A percentile compares a stretch with the other conserved stretches of the same genome.
Conservation (phyloP, 2,329 filamentous ascomycete genomes). For the Claviceps africana region DNA sequence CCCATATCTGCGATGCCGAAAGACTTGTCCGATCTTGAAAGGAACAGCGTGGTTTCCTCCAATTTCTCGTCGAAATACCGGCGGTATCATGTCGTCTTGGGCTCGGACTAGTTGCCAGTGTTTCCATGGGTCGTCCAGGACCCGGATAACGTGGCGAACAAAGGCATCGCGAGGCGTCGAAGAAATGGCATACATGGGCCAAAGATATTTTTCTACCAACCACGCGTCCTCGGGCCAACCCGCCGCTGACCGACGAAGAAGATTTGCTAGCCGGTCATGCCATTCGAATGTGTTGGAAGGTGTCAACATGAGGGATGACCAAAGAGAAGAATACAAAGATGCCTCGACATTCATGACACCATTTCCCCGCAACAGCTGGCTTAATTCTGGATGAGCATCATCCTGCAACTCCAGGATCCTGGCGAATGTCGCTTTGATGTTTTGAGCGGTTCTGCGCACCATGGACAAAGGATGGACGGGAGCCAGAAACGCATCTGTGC, state of each 20-base stretch:
- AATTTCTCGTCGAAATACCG: constrained; percentile 18
- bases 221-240: constrained; percentile 50
- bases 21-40: constrained; percentile 69
- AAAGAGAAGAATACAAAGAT: constrained; percentile 59
- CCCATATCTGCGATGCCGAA: constrained; percentile 65
- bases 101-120: constrained; percentile 24
- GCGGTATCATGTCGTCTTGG: constrained; percentile 28
- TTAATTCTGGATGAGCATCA: constrained; percentile 15
- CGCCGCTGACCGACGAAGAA: constrained; percentile 35
- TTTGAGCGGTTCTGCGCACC: constrained; percentile 57
- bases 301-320: constrained; percentile 50
- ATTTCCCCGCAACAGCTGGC: constrained; percentile 22
- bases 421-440: constrained; percentile 58
- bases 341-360: constrained; percentile 32
- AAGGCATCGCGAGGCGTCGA: constrained; percentile 16
- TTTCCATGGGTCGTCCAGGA: constrained; percentile 18
- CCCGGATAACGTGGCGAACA: constrained; percentile 12
- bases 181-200: constrained; percentile 44
- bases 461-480: constrained; percentile 53
- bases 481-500: constrained; percentile 39
- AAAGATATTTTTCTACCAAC: constrained; percentile 51
- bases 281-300: constrained; percentile 34
- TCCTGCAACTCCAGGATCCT: constrained; percentile 17
- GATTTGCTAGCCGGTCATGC: constrained; percentile 47
- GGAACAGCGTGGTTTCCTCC: constrained; percentile 13